These are phyloP conservation scores for Coemansia sp. DNA, from an alignment of 371 early-diverging fungal genomes.

Conservation along the genomic window DNA sequence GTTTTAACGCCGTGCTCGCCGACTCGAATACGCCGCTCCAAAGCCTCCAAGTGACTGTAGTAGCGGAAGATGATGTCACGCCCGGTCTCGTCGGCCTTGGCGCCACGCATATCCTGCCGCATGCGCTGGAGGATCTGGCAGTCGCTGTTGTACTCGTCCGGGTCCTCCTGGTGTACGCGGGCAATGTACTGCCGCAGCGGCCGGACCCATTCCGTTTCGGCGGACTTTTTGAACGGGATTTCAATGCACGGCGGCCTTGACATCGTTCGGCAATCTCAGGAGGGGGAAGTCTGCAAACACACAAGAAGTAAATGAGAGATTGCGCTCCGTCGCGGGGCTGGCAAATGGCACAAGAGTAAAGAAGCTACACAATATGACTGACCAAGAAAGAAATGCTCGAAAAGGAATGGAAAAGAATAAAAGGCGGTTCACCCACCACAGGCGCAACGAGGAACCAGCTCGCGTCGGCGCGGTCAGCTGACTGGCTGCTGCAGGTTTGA, in stretches of 20 bases:
- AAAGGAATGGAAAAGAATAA: neutral
- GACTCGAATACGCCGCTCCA: constrained; percentile 91
- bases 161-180: constrained; percentile 85
- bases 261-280: constrained; percentile 14
- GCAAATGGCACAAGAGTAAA: too few species aligned
- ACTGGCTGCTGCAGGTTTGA: neutral
- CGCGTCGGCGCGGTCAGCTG: too few species aligned
- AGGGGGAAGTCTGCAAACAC: neutral
- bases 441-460: neutral
- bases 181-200: constrained; percentile 83
- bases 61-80: constrained; percentile 92
- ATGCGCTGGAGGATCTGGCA: constrained; percentile 83
- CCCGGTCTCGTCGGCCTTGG: constrained; percentile 87
- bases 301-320: neutral
- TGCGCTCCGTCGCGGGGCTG: neutral
- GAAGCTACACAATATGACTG: neutral
- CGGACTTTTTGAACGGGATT: constrained; percentile 75
- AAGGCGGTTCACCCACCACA: neutral
- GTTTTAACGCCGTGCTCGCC: constrained; percentile 88
- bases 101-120: constrained; percentile 94
- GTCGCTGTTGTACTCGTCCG: constrained; percentile 82
- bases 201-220: constrained; percentile 86
- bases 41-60: constrained; percentile 91
- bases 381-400: constrained; percentile 2
- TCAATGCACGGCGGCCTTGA: constrained; percentile 45